Evolutionary conservation across 257 asterid genomes (phyloP).

Genomic region (Primulina tabacum): DNA sequence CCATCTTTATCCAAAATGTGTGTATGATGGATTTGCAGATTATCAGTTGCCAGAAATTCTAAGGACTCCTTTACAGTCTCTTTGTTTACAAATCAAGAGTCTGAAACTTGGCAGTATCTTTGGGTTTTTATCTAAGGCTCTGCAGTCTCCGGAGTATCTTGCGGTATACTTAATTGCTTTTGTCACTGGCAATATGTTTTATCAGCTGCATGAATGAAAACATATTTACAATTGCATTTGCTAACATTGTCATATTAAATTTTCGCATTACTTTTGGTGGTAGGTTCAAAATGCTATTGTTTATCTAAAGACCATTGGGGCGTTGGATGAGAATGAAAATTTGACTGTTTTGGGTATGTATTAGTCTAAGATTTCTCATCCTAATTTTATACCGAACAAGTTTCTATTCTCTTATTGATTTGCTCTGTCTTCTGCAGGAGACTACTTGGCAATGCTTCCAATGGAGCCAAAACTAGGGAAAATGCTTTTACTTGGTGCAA

Average conservation of each 20-base stretch:
- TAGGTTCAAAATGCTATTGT: slow-evolving; percentile 95
- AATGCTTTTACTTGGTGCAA: slow-evolving; percentile 89
- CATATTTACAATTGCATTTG: slow-evolving; percentile 18
- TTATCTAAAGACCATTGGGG: slow-evolving; percentile 82
- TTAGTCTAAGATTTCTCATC: slow-evolving; percentile 15
- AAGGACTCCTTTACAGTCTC: slow-evolving; percentile 95
- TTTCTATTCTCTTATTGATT: slow-evolving; percentile 26
- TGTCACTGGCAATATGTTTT: slow-evolving; percentile 11
- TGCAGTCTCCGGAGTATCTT: slow-evolving; percentile 85
- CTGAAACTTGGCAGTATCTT: slow-evolving; percentile 81
- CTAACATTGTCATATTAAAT: background rate
- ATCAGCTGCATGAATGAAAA: slow-evolving; percentile 8
- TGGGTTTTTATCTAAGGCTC: slow-evolving; percentile 78
- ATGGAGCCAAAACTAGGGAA: slow-evolving; percentile 98
- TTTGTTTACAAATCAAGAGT: slow-evolving; percentile 93
- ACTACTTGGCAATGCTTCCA: slow-evolving; percentile 87
- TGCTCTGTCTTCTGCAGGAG: slow-evolving; percentile 51
- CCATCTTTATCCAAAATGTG: slow-evolving; percentile 87
- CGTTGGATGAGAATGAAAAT: slow-evolving; percentile 83
- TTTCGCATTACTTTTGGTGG: slow-evolving; percentile 21
- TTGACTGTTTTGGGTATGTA: slow-evolving; percentile 77
- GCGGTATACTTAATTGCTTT: slow-evolving; percentile 49
- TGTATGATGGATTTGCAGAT: slow-evolving; percentile 78
- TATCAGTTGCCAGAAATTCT: slow-evolving; percentile 88
- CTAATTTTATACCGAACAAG: slow-evolving; percentile 23